These are phyloP conservation scores for Asterophora parasitica DNA, from an alignment of 768 basidiomycete species.

Conservation along the genomic window DNA sequence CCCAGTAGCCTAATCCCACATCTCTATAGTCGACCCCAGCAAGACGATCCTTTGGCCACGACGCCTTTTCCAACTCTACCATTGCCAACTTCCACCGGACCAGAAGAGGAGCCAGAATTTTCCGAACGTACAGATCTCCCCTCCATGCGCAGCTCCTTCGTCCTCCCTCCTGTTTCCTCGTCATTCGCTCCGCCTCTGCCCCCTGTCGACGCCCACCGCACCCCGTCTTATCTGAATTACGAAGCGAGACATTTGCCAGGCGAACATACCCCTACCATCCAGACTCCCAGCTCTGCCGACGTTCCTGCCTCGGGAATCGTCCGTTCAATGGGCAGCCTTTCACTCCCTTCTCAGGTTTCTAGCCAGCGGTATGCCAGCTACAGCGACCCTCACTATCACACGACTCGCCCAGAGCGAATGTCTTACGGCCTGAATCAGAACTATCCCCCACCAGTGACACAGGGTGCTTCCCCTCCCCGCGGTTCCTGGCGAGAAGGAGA, in stretches of 20 bases:
- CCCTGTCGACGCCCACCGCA: slow-evolving; percentile 7
- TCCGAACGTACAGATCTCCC: slow-evolving; percentile 9
- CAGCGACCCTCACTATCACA: slow-evolving; percentile 28
- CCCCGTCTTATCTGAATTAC: slow-evolving; percentile 6
- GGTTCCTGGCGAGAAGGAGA: slow-evolving; percentile 34
- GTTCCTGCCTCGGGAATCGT: slow-evolving; percentile 15
- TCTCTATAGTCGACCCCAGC: slow-evolving; percentile 36
- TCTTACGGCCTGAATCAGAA: slow-evolving; percentile 16
- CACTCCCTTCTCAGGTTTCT: slow-evolving; percentile 12
- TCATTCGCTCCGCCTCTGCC: slow-evolving; percentile 11
- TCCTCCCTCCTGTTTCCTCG: slow-evolving; percentile 11
- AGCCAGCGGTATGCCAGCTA: slow-evolving; percentile 23
- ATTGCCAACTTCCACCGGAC: slow-evolving; percentile 4
- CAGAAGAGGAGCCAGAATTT: slow-evolving; percentile 12
- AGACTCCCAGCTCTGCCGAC: slow-evolving; percentile 11
- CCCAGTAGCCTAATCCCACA: slow-evolving; percentile 48
- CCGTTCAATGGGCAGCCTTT: slow-evolving; percentile 15
- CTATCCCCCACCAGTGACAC: slow-evolving; percentile 11
- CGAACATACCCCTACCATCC: slow-evolving; percentile 1
- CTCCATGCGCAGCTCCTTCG: slow-evolving; percentile 13
- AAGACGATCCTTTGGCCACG: slow-evolving; percentile 21
- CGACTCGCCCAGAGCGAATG: slow-evolving; percentile 23
- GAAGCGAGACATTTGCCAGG: slow-evolving; percentile 7
- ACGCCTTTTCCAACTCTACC: slow-evolving; percentile 12
- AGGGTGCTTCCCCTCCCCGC: slow-evolving; percentile 15